A percentile compares a stretch with the other conserved stretches of the same genome.
These are phyloP conservation scores for Alternaria gansuensis DNA, from an alignment of 2,329 filamentous ascomycete species.

Conservation along the genomic window DNA sequence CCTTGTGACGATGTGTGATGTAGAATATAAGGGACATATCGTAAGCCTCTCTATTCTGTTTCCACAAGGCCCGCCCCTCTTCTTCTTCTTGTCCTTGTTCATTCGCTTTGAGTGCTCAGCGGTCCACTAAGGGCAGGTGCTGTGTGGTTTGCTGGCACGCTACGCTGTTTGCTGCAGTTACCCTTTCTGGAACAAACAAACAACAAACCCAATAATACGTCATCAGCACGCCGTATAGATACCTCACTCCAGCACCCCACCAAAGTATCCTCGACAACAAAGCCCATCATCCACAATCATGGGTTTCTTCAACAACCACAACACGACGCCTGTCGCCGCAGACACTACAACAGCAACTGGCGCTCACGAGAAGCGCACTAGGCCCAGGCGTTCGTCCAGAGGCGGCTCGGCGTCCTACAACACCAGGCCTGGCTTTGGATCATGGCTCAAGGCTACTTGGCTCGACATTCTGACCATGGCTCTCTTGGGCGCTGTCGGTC, in stretches of 20 bases:
- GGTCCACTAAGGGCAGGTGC: background rate
- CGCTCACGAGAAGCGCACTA: constrained; percentile 40
- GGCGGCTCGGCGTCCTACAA: constrained; percentile 37
- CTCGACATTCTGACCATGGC: constrained; percentile 74
- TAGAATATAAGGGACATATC: constrained; percentile 13
- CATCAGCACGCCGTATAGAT: constrained; percentile 11
- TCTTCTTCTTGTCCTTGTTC: background rate
- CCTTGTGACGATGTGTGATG: background rate
- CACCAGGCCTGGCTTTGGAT: constrained; percentile 67
- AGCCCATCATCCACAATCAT: constrained; percentile 31
- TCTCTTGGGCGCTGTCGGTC: constrained; percentile 70
- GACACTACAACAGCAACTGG: constrained; percentile 50
- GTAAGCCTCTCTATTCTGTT: background rate
- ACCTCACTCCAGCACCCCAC: background rate
- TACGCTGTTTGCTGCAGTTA: constrained; percentile 10
- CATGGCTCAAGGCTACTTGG: constrained; percentile 74
- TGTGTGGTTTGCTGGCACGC: constrained; percentile 10
- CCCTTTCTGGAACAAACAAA: constrained; percentile 4
- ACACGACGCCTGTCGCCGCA: constrained; percentile 44
- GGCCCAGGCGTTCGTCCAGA: constrained; percentile 21
- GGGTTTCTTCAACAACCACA: constrained; percentile 53
- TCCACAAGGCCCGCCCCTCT: background rate
- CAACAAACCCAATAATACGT: constrained; percentile 15
- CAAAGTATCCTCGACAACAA: constrained; percentile 6
- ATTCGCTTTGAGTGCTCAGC: background rate